Conservation (phyloP, 768 basidiomycete species). For the Lactarius evosmus region DNA sequence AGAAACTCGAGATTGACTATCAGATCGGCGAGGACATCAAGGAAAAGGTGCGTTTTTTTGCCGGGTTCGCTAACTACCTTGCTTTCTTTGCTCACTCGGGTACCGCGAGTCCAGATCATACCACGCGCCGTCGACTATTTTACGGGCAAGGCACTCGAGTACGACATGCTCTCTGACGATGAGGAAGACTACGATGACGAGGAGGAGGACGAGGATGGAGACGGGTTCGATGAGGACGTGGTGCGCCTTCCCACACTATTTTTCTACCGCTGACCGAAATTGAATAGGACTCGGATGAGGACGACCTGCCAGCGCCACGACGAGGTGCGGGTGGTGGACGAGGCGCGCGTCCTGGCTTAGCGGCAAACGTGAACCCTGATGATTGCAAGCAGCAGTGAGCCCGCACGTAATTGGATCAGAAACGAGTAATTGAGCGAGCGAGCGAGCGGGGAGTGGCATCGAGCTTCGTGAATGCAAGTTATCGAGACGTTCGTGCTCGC, state of each 20-base stretch:
- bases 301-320: conserved; percentile 56
- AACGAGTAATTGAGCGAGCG: too few relatives aligned
- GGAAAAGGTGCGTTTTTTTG: conserved; percentile 65
- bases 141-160: conserved; percentile 92
- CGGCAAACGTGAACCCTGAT: conserved; percentile 63
- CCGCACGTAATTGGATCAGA: background rate
- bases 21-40: conserved; percentile 98
- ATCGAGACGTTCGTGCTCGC: background rate
- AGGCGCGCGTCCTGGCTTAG: conserved; percentile 41
- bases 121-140: conserved; percentile 97
- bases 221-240: conserved; percentile 58
- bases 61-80: background rate
- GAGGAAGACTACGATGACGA: conserved; percentile 44
- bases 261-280: conserved; percentile 18
- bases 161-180: conserved; percentile 49
- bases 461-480: background rate
- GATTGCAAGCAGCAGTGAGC: conserved; percentile 90
- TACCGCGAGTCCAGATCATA: conserved; percentile 58
- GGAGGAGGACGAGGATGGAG: conserved; percentile 57
- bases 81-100: conserved; percentile 2
- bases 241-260: conserved; percentile 36
- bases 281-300: conserved; percentile 65
- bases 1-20: conserved; percentile 93
- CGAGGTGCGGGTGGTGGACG: conserved; percentile 42
- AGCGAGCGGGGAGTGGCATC: background rate